Conservation (phyloP, 2,329 filamentous ascomycete species). For the Xylaria sp. region DNA sequence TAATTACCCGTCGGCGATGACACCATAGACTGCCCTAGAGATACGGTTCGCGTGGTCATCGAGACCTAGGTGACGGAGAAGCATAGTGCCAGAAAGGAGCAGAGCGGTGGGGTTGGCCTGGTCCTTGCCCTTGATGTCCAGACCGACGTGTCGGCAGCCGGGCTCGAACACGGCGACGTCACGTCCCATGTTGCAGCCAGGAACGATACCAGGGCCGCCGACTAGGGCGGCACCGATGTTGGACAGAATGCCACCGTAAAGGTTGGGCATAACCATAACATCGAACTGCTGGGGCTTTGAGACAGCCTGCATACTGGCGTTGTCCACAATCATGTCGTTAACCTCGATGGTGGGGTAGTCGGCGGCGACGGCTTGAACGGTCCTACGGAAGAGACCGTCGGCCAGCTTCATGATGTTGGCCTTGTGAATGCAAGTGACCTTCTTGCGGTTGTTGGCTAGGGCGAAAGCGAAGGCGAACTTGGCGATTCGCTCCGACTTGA, state of each 20-base stretch:
- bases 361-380: conserved; percentile 91
- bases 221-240: conserved; percentile 98
- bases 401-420: conserved; percentile 99
- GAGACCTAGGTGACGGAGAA: conserved; percentile 94
- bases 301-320: conserved; percentile 99
- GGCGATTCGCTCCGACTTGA: conserved; percentile 98
- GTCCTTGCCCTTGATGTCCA: conserved; percentile 99
- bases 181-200: conserved; percentile 99
- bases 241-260: conserved; percentile 98
- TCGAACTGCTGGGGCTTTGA: conserved; percentile 97
- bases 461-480: conserved; percentile 99
- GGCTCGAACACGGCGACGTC: conserved; percentile 99
- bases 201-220: conserved; percentile 95
- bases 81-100: conserved; percentile 95
- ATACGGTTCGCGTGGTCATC: conserved; percentile 99
- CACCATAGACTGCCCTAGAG: conserved; percentile 81
- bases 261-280: conserved; percentile 99
- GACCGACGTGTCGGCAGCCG: conserved; percentile 97
- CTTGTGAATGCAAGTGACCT: conserved; percentile 99
- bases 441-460: conserved; percentile 97
- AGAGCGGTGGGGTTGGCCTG: conserved; percentile 98
- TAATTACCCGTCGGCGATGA: conserved; percentile 89
- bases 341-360: conserved; percentile 95
- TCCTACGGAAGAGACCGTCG: conserved; percentile 98
- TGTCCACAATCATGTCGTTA: conserved; percentile 99